Evolutionary conservation across 345 rosid species (phyloP).

Genomic region (Salix koriyanagi): DNA sequence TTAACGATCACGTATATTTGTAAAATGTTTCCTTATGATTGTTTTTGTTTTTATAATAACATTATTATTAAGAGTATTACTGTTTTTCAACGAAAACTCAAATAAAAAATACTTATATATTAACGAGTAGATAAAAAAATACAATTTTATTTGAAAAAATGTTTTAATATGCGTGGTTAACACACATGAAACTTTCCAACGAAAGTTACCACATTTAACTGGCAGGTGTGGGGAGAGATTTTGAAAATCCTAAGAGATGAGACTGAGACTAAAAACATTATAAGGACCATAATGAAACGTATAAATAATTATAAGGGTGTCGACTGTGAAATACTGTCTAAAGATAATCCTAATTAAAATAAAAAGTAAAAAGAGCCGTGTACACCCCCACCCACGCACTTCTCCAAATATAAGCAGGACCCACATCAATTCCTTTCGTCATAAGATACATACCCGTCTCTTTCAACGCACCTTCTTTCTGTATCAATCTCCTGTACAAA

Average conservation of each 20-base stretch:
- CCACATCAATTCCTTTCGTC: not conserved
- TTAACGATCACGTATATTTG: too few relatives aligned
- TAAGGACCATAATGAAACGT: not conserved
- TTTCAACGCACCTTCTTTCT: conserved; percentile 4
- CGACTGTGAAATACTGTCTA: not conserved
- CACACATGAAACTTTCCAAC: not conserved
- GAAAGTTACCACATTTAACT: not conserved
- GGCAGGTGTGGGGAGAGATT: not conserved
- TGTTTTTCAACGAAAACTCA: not conserved
- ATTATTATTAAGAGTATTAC: not conserved
- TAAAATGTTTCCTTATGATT: too few relatives aligned
- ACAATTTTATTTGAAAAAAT: not conserved
- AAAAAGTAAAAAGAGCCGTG: not conserved
- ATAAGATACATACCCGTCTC: not conserved
- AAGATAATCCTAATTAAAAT: not conserved
- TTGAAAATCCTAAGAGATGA: not conserved
- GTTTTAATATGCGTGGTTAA: too few relatives aligned
- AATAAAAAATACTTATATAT: not conserved
- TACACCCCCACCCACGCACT: not conserved
- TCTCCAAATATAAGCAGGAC: conserved; percentile 2
- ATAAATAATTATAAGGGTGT: not conserved
- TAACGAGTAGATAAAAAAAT: not conserved
- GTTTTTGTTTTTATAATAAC: too few relatives aligned
- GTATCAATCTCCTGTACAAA: not conserved
- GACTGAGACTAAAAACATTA: not conserved